Conservation (phyloP, 1,284 basidiomycete genomes). For the Porphyrellus sp. region DNA sequence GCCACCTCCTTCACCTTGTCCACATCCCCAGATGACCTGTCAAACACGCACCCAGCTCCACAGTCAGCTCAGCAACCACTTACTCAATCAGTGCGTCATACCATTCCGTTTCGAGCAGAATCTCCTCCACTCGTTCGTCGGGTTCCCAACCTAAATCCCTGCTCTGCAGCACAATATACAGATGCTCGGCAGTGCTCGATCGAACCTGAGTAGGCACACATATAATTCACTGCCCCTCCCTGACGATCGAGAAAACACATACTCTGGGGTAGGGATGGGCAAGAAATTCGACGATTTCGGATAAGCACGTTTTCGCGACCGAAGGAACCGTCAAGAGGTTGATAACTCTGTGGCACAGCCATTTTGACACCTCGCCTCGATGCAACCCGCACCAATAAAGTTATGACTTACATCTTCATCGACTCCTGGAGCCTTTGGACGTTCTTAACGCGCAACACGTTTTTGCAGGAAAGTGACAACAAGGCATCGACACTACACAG, state of each 20-base stretch:
- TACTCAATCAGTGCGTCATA: conserved; percentile 31
- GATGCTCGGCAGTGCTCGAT: conserved; percentile 72
- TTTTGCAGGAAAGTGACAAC: conserved; percentile 54
- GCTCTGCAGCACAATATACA: conserved; percentile 73
- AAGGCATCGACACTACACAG: conserved; percentile 42
- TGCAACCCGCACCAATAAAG: conserved; percentile 15
- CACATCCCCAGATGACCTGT: conserved; percentile 43
- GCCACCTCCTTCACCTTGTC: conserved; percentile 36
- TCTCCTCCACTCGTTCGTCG: conserved; percentile 64
- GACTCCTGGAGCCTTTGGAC: conserved; percentile 72
- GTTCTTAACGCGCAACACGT: conserved; percentile 69
- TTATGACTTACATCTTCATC: conserved; percentile 72
- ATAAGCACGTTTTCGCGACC: conserved; percentile 45
- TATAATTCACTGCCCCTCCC: conserved; percentile 7
- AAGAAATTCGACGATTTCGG: conserved; percentile 58
- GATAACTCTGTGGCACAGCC: conserved; percentile 46
- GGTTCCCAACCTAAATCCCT: conserved; percentile 62
- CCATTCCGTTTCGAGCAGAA: conserved; percentile 84
- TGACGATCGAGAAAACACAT: conserved; percentile 24
- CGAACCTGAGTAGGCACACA: conserved; percentile 54
- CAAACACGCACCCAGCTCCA: conserved; percentile 35
- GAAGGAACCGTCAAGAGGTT: conserved; percentile 56
- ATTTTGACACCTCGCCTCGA: conserved; percentile 15
- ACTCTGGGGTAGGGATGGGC: conserved; percentile 79
- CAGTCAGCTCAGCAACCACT: conserved; percentile 7